Percentiles rank a stretch among this genome's conserved stretches.
These are phyloP conservation scores for Monilinia polystroma DNA, from an alignment of 2,329 filamentous ascomycete genomes.

Conservation along the genomic window DNA sequence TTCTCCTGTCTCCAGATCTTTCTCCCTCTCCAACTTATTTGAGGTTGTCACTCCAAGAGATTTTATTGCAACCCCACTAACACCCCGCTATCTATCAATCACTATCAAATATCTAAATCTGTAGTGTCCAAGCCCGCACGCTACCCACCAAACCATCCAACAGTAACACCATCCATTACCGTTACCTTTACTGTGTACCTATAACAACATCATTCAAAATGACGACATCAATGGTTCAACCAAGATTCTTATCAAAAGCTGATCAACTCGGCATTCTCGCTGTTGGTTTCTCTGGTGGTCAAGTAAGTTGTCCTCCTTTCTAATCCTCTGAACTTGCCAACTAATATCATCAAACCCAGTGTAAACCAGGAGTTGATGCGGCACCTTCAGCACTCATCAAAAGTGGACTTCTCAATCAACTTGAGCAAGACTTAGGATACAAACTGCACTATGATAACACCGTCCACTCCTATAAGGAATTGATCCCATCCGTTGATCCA, in stretches of 20 bases:
- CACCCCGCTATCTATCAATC: constrained; percentile 12
- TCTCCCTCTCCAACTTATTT: too few relatives aligned
- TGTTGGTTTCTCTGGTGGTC: constrained; percentile 93
- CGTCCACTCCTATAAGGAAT: constrained; percentile 78
- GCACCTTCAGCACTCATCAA: constrained; percentile 87
- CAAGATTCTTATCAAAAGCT: constrained; percentile 75
- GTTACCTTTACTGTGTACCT: neutral
- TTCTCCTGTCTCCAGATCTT: too few relatives aligned
- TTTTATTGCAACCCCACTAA: constrained; percentile 11
- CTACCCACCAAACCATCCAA: neutral
- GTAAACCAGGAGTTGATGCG: constrained; percentile 88
- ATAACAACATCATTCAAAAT: constrained; percentile 29
- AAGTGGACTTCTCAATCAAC: constrained; percentile 78
- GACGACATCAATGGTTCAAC: constrained; percentile 40
- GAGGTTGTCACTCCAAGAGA: too few relatives aligned
- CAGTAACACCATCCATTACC: constrained; percentile 5
- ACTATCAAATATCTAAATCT: neutral
- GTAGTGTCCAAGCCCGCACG: neutral
- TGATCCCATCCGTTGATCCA: constrained; percentile 69
- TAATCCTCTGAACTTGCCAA: constrained; percentile 25
- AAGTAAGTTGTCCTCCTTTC: constrained; percentile 57
- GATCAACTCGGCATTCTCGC: constrained; percentile 88
- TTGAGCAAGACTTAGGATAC: constrained; percentile 84
- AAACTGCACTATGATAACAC: constrained; percentile 78
- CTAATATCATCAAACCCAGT: constrained; percentile 49